Evolutionary conservation across 2,329 filamentous ascomycete species (phyloP).

Genomic region (Ceratocystis smalleyi): DNA sequence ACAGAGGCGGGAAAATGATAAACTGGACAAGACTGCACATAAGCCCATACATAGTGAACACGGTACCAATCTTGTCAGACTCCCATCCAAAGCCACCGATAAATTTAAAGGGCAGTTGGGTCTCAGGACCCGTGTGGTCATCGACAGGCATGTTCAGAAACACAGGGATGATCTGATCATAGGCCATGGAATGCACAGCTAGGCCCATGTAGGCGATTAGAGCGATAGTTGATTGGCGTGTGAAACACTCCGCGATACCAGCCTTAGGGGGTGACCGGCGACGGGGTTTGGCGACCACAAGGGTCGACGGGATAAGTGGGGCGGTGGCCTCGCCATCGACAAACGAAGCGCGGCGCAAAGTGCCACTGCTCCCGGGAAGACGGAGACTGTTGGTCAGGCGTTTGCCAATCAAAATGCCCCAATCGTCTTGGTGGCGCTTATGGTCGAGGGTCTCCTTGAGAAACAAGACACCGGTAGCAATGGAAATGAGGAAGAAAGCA

Average conservation of each 20-base stretch:
- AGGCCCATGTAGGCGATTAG: slow-evolving; percentile 66
- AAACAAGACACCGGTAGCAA: slow-evolving; percentile 60
- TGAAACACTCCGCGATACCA: slow-evolving; percentile 51
- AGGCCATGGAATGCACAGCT: slow-evolving; percentile 67
- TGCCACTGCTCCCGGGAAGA: slow-evolving; percentile 19
- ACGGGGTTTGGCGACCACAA: slow-evolving; percentile 19
- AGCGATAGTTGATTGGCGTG: slow-evolving; percentile 57
- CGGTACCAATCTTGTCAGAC: slow-evolving; percentile 61
- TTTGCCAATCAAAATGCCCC: slow-evolving; percentile 58
- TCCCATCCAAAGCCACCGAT: slow-evolving; percentile 61
- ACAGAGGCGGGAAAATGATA: slow-evolving; percentile 63
- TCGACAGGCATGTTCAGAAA: slow-evolving; percentile 61
- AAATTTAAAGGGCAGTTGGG: slow-evolving; percentile 64
- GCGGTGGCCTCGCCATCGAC: slow-evolving; percentile 42
- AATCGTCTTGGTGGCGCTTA: slow-evolving; percentile 53
- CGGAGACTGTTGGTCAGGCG: slow-evolving; percentile 37
- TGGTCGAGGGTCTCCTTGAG: slow-evolving; percentile 71
- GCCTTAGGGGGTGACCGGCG: slow-evolving; percentile 19
- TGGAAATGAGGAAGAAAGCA: slow-evolving; percentile 61
- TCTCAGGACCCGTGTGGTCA: slow-evolving; percentile 38
- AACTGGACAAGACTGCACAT: slow-evolving; percentile 74
- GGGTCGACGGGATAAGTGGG: slow-evolving; percentile 34
- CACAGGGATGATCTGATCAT: slow-evolving; percentile 75
- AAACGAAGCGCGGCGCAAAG: slow-evolving; percentile 31
- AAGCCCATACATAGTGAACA: slow-evolving; percentile 73